These are phyloP conservation scores for Aspergillus vadensis DNA, from an alignment of 2,329 filamentous ascomycete genomes.

Conservation along the genomic window DNA sequence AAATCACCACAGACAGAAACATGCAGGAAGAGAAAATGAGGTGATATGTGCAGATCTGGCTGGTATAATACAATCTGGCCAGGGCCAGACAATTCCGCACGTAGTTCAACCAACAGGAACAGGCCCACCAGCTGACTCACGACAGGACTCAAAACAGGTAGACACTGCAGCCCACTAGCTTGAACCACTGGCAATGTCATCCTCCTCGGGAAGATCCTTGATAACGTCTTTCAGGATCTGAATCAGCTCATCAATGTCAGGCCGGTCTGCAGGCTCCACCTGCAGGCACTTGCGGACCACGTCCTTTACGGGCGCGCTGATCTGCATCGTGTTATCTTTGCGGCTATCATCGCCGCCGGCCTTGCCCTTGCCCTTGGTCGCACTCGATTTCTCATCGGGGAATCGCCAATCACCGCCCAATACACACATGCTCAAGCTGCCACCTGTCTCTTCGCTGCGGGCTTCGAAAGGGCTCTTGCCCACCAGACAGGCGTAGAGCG, in stretches of 20 bases:
- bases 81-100: background rate
- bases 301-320: constrained; percentile 81
- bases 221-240: constrained; percentile 74
- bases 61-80: constrained; percentile 29
- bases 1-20: background rate
- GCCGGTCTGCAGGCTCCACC: constrained; percentile 84
- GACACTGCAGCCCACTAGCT: constrained; percentile 14
- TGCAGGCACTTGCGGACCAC: constrained; percentile 83
- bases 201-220: constrained; percentile 66
- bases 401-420: constrained; percentile 95
- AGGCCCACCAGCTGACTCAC: background rate
- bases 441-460: constrained; percentile 92
- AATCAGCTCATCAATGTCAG: constrained; percentile 83
- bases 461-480: constrained; percentile 97
- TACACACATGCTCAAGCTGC: constrained; percentile 88
- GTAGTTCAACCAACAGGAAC: background rate
- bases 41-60: constrained; percentile 19
- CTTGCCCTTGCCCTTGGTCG: constrained; percentile 61
- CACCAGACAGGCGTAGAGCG: constrained; percentile 93
- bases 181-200: constrained; percentile 31
- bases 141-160: constrained; percentile 2
- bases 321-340: constrained; percentile 53
- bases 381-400: constrained; percentile 74
- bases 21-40: background rate
- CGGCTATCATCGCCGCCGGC: constrained; percentile 30